These are phyloP conservation scores for Pseudogymnoascus sp. DNA, from an alignment of 2,329 filamentous ascomycete species.

Conservation along the genomic window DNA sequence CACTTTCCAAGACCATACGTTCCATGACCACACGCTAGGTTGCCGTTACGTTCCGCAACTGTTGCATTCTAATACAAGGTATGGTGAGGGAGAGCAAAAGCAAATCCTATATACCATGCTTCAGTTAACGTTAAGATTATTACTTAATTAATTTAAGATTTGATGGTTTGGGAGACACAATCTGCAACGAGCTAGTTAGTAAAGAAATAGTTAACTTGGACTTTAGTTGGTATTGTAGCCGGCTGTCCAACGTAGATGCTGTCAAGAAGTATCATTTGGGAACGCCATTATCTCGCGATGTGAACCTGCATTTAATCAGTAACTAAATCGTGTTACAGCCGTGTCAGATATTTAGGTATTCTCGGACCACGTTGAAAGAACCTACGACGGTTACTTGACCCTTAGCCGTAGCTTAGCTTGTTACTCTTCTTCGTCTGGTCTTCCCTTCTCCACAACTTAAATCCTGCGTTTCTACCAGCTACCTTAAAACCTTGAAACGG, in stretches of 20 bases:
- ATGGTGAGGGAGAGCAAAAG: not conserved
- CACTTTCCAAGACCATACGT: not conserved
- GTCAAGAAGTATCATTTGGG: not conserved
- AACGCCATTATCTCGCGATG: not conserved
- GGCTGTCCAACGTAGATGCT: not conserved
- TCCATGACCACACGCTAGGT: not conserved
- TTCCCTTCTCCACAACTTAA: not conserved
- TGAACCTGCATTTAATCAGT: not conserved
- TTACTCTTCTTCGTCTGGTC: not conserved
- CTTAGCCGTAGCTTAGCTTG: not conserved
- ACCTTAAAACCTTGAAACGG: not conserved
- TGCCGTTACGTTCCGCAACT: not conserved
- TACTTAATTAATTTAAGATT: not conserved
- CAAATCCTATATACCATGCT: not conserved
- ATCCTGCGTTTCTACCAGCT: not conserved
- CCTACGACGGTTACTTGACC: too few species aligned
- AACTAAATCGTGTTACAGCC: not conserved
- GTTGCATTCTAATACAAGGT: not conserved
- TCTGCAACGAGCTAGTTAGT: not conserved
- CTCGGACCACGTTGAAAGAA: too few species aligned
- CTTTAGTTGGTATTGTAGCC: not conserved
- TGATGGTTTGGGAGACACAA: not conserved
- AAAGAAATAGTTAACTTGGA: not conserved
- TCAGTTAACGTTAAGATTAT: not conserved
- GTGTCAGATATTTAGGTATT: not conserved